Percentiles rank a stretch among this genome's conserved stretches.
Evolutionary conservation across 1,139 yeast species (phyloP).

Genomic region (Yamadazyma triangularis): DNA sequence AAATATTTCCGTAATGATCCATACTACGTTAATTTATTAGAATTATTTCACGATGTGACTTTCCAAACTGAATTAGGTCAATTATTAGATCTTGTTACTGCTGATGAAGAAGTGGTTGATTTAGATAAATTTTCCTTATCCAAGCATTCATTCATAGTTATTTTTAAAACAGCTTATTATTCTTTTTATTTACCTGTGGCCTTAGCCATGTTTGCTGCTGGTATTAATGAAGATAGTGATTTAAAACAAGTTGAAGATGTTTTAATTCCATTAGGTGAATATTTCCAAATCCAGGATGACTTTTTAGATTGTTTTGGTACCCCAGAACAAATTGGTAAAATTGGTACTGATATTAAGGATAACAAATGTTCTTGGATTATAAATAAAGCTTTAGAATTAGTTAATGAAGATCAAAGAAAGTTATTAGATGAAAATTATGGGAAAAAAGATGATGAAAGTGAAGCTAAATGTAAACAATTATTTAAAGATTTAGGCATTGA

Average conservation of each 20-base stretch:
- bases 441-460: constrained; percentile 65
- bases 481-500: constrained; percentile 74
- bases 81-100: constrained; percentile 89
- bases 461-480: constrained; percentile 66
- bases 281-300: constrained; percentile 98
- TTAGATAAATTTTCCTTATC: constrained; percentile 78
- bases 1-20: constrained; percentile 78
- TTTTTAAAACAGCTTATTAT: constrained; percentile 95
- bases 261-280: constrained; percentile 93
- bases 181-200: constrained; percentile 98
- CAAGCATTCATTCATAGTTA: constrained; percentile 93
- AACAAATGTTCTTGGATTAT: constrained; percentile 98
- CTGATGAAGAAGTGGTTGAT: constrained; percentile 94
- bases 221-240: constrained; percentile 64
- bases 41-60: constrained; percentile 89
- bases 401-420: constrained; percentile 75
- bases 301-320: constrained; percentile 96
- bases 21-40: constrained; percentile 87
- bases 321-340: constrained; percentile 96
- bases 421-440: constrained; percentile 88
- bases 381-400: constrained; percentile 84
- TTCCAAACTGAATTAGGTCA: constrained; percentile 98
- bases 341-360: constrained; percentile 97
- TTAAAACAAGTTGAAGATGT: constrained; percentile 85
- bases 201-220: constrained; percentile 91